Base-by-base conservation (phyloP, 805 yeast species). In the Lachancea fermentati region DNA sequence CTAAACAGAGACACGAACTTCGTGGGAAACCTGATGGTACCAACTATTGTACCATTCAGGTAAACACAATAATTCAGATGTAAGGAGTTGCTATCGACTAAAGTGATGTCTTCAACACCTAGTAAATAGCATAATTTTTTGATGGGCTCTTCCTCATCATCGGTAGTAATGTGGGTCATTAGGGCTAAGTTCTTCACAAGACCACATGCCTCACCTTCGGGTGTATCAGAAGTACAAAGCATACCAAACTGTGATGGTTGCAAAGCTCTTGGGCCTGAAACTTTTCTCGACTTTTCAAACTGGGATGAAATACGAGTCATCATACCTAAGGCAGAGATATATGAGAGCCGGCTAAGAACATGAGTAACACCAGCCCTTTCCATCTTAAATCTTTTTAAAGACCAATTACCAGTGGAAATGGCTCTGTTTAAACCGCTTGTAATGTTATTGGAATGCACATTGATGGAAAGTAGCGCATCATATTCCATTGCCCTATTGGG, bases 161-260 rank as follows among this genome's bases (percentile, higher is more conserved):
- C 98, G 1, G 98, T 91, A 4, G 98, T 93, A 56, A 93, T 93
- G 65, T 93, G 98, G 8, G 98, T 93, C 98, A 93, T 93, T 34
- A 93, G 72, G 1, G 98, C 98, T 62, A 93, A 71, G 60, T 93
- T 93, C 67, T 93, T 93, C 28, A 93, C 98, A 63, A 93, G 75
- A 58, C 98, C 98, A 78, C 98, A 93, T 0, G 98, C 98, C 66
- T 93, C 98, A 73, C 98, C 98, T 75, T 93, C 98, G 1, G 98
- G 98, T 0, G 98, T 93, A 75, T 93, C 98, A 0, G 97, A 85
- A 5, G 97, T 87, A 72, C 98, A 93, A 45, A 93, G 72, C 97
- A 93, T 93, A 60, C 98, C 98, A 63, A 93, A 93, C 68, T 93
- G 98, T 2, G 98, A 93, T 8, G 98, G 98, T 65, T 93, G 98